phyloP scores from a whole-genome alignment of 1,284 basidiomycete species.

The Ceratobasidium sp. region DNA sequence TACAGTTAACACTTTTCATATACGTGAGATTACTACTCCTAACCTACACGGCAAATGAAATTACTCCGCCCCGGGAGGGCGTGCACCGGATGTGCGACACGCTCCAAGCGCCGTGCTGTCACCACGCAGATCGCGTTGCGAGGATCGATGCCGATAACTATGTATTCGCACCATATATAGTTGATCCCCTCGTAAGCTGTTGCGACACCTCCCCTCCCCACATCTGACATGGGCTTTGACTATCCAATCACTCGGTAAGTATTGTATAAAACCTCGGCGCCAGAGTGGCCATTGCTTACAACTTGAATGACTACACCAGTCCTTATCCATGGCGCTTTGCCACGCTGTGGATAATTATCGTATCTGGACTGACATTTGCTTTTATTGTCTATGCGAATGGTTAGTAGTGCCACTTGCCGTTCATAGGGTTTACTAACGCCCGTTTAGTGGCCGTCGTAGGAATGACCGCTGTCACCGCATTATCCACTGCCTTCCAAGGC shows the following conservation, averaged over 20 bases:
- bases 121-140: too few relatives aligned
- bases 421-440: neutral
- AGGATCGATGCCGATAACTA: too few relatives aligned
- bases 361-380: neutral
- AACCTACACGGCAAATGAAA: too few relatives aligned
- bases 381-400: conserved; percentile 1
- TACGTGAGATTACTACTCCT: too few relatives aligned
- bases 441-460: conserved; percentile 9
- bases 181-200: too few relatives aligned
- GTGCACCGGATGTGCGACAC: too few relatives aligned
- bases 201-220: too few relatives aligned
- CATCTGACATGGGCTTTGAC: neutral
- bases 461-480: neutral
- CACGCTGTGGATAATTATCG: neutral
- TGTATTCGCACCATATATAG: too few relatives aligned
- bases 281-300: neutral
- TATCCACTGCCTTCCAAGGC: conserved; percentile 7
- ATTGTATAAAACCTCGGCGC: neutral
- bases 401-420: neutral
- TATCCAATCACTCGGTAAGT: conserved; percentile 15
- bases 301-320: neutral
- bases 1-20: too few relatives aligned
- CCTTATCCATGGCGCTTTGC: conserved; percentile 27
- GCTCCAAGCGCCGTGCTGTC: too few relatives aligned
- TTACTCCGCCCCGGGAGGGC: too few relatives aligned